Conservation (phyloP, 495 filamentous ascomycete genomes). For the Podospora fimiseda region DNA sequence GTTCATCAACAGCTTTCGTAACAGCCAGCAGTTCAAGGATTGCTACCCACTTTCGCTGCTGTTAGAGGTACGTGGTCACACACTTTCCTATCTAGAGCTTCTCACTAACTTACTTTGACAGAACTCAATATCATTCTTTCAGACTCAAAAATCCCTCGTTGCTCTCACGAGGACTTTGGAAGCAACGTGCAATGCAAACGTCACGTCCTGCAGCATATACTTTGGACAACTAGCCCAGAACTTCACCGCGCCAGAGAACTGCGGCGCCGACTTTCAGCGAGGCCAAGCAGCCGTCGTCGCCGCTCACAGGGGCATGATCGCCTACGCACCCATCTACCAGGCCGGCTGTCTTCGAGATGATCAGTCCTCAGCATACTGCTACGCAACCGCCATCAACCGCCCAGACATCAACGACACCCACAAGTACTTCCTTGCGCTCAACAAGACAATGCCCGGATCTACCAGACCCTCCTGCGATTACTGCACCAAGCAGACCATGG, state of each 20-base stretch:
- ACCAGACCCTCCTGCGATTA: slow-evolving; percentile 59
- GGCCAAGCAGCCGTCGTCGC: slow-evolving; percentile 63
- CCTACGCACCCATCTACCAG: slow-evolving; percentile 70
- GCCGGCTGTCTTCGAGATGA: slow-evolving; percentile 66
- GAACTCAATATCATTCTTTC: slow-evolving; percentile 63
- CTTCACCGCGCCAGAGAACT: slow-evolving; percentile 53
- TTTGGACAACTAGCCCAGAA: slow-evolving; percentile 54
- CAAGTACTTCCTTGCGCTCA: slow-evolving; percentile 79
- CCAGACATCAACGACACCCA: slow-evolving; percentile 61
- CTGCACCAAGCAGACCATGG: slow-evolving; percentile 69
- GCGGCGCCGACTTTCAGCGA: slow-evolving; percentile 59
- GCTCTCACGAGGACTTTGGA: slow-evolving; percentile 65
- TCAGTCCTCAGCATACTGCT: slow-evolving; percentile 56
- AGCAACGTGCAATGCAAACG: slow-evolving; percentile 59
- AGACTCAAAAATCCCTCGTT: slow-evolving; percentile 56
- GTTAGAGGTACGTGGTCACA: slow-evolving; percentile 45
- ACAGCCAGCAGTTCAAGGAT: slow-evolving; percentile 53
- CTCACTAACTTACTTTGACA: slow-evolving; percentile 35
- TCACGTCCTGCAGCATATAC: slow-evolving; percentile 50
- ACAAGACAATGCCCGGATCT: slow-evolving; percentile 56
- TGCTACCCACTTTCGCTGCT: slow-evolving; percentile 74
- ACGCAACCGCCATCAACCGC: slow-evolving; percentile 74
- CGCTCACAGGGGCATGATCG: slow-evolving; percentile 58
- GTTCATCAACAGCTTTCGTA: slow-evolving; percentile 65
- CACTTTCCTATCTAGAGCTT: neutral